Conservation (phyloP, 768 basidiomycete genomes). For the Leccinum longicurvipes region DNA sequence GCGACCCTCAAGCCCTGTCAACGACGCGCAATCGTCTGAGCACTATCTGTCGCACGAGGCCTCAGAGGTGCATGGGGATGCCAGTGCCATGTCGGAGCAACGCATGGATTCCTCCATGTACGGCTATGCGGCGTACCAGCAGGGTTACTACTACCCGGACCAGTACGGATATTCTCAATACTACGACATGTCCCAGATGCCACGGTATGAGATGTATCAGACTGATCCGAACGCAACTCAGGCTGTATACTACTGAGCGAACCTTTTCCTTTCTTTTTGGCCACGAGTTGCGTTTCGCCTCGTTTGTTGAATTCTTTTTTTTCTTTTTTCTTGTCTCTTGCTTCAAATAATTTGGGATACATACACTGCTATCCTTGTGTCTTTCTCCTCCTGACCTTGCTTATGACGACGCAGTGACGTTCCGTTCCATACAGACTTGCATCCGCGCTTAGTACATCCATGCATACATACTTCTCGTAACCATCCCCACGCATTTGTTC, state of each 20-base stretch:
- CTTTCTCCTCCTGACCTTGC: conserved; percentile 1
- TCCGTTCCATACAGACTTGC: conserved; percentile 25
- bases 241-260: conserved; percentile 57
- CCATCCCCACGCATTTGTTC: conserved; percentile 21
- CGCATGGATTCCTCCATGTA: conserved; percentile 41
- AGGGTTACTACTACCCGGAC: conserved; percentile 70
- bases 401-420: conserved; percentile 20
- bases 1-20: conserved; percentile 27
- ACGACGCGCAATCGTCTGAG: conserved; percentile 14
- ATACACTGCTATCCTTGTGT: conserved; percentile 18
- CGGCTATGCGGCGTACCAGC: conserved; percentile 53
- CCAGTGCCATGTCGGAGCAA: conserved; percentile 21
- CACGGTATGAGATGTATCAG: conserved; percentile 67
- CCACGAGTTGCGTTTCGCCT: conserved; percentile 10
- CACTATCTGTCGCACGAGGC: conserved; percentile 11
- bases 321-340: conserved; percentile 10
- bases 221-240: conserved; percentile 48
- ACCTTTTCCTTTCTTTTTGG: conserved; percentile 3
- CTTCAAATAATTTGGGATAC: conserved; percentile 19
- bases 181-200: conserved; percentile 63
- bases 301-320: conserved; percentile 6
- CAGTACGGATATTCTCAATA: conserved; percentile 65
- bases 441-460: conserved; percentile 14
- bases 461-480: conserved; percentile 24
- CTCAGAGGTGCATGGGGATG: conserved; percentile 16